phyloP scores from a whole-genome alignment of 164 flowering plant species.

The Macadamia integrifolia region DNA sequence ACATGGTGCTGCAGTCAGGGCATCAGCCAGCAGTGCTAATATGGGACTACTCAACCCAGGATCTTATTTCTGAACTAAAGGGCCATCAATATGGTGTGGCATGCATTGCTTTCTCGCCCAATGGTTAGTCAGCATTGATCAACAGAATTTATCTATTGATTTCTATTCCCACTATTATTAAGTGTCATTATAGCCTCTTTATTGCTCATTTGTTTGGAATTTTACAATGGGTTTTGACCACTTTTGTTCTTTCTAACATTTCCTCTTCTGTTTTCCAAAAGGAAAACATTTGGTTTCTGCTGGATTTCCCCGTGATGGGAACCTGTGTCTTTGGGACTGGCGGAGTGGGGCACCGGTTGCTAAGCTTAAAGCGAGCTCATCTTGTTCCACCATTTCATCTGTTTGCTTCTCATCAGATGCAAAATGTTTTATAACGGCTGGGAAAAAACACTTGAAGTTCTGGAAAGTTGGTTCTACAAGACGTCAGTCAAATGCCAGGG shows the following conservation, averaged over 20 bases:
- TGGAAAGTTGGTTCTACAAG: conserved; percentile 48
- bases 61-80: conserved; percentile 49
- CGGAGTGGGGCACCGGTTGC: conserved; percentile 34
- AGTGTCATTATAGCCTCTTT: not conserved
- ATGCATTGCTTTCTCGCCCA: conserved; percentile 63
- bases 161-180: not conserved
- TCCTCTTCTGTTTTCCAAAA: conserved; percentile 11
- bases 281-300: conserved; percentile 65
- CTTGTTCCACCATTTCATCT: conserved; percentile 40
- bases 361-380: conserved; percentile 54
- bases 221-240: not conserved
- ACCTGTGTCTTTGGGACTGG: conserved; percentile 70
- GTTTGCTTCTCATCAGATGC: conserved; percentile 57
- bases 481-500: conserved; percentile 23
- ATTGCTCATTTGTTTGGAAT: not conserved
- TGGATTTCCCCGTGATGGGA: conserved; percentile 58
- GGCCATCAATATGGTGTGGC: conserved; percentile 63
- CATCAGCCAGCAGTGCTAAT: conserved; percentile 59
- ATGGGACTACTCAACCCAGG: conserved; percentile 44
- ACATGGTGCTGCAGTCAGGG: conserved; percentile 50
- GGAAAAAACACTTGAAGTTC: conserved; percentile 61
- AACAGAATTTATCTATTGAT: not conserved
- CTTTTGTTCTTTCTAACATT: not conserved
- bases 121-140: conserved; percentile 44
- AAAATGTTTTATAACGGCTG: conserved; percentile 49